Evolutionary conservation across 495 filamentous ascomycete species (phyloP).

Genomic region (Penicillium verhagenii): DNA sequence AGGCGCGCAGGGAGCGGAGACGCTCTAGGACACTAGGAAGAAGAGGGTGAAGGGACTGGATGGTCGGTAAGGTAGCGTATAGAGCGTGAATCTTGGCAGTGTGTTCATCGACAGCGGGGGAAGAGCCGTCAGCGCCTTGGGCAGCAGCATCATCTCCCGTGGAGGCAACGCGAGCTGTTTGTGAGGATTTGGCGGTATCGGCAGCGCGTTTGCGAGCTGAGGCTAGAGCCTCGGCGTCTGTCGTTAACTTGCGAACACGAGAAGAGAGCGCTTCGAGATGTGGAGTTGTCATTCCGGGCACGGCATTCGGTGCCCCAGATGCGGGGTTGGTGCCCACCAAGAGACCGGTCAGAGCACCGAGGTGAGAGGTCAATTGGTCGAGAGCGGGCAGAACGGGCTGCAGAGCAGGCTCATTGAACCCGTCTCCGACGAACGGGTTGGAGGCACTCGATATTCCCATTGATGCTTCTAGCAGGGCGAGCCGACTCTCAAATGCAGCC

Average conservation of each 20-base stretch:
- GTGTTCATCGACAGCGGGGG: slow-evolving; percentile 56
- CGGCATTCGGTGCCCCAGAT: slow-evolving; percentile 25
- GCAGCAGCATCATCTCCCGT: slow-evolving; percentile 33
- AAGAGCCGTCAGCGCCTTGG: slow-evolving; percentile 29
- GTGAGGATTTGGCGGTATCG: slow-evolving; percentile 63
- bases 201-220: slow-evolving; percentile 69
- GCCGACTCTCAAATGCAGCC: slow-evolving; percentile 81
- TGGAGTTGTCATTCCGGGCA: slow-evolving; percentile 32
- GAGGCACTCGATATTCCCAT: slow-evolving; percentile 73
- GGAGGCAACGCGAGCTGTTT: slow-evolving; percentile 54
- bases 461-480: slow-evolving; percentile 73
- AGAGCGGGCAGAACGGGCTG: slow-evolving; percentile 79
- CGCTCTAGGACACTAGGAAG: slow-evolving; percentile 85
- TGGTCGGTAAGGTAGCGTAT: slow-evolving; percentile 83
- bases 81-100: slow-evolving; percentile 87
- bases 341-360: slow-evolving; percentile 42
- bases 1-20: slow-evolving; percentile 74
- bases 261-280: slow-evolving; percentile 71
- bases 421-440: slow-evolving; percentile 61
- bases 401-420: slow-evolving; percentile 60
- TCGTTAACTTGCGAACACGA: slow-evolving; percentile 69
- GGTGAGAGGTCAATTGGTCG: slow-evolving; percentile 54
- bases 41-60: slow-evolving; percentile 81
- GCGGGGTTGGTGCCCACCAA: slow-evolving; percentile 41
- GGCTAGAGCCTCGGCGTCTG: slow-evolving; percentile 77